Evolutionary conservation across 2,329 filamentous ascomycete species (phyloP), one percentile per base, ranked within the genome.

Genomic region (Cercospora zeina): DNA sequence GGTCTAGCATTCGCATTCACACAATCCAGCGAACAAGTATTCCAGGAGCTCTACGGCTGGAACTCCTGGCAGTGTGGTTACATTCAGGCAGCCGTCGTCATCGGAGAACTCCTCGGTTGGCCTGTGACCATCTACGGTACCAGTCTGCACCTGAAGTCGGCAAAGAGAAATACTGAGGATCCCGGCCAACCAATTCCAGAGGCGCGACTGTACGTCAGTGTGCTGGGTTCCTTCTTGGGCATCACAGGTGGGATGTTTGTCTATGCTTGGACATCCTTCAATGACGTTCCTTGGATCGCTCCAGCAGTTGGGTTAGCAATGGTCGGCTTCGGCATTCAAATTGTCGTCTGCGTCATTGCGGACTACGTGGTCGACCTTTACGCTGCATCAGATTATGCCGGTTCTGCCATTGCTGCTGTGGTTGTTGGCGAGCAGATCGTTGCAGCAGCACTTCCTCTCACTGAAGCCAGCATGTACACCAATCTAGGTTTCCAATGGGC

Each of bases 351-450:
- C 1, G 78, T 77, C 0, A 77, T 81, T 14, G 77, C 78, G 16
- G 78, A 79, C 60, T 84, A 84, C 56, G 72, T 83, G 13, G 76
- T 79, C 1, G 82, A 83, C 67, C 75, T 78, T 1, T 84, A 83
- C 62, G 75, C 76, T 1, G 68, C 65, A 2, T 72, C 70, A 7
- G 78, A 77, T 54, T 83, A 81, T 62, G 79, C 81, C 3, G 81
- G 76, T 0, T 81, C 78, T 36, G 80, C 80, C 0, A 76, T 83
- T 27, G 80, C 79, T 3, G 81, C 79, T 0, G 76, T 81, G 2
- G 79, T 77, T 0, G 76, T 81, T 42, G 75, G 79, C 3, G 82
- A 83, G 70, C 83, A 83, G 59, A 65, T 78, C 3, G 76, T 81
- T 45, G 78, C 80, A 1, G 81, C 76, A 0, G 79, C 82, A 47